phyloP scores from a whole-genome alignment of 495 filamentous ascomycete species.

The Neurospora sp. region DNA sequence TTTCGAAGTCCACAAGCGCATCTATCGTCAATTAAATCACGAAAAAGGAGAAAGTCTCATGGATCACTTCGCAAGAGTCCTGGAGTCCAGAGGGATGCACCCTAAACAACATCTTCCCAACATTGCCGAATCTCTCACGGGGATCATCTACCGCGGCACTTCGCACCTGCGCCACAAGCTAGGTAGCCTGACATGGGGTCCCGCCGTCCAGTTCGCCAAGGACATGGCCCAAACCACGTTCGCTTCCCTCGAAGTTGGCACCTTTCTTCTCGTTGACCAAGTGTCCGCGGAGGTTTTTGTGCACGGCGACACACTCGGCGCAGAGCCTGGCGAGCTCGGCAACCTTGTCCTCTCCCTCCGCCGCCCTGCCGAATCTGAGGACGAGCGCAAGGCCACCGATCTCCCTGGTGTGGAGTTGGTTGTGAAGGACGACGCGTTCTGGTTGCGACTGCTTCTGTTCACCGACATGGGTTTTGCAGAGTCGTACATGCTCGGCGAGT shows the following conservation, averaged over 20 bases:
- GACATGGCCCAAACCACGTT: slow-evolving; percentile 30
- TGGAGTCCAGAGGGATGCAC: neutral
- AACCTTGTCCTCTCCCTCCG: neutral
- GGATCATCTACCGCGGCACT: slow-evolving; percentile 9
- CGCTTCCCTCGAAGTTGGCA: slow-evolving; percentile 31
- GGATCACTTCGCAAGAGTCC: neutral
- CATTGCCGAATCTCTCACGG: neutral
- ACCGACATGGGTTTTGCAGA: slow-evolving; percentile 69
- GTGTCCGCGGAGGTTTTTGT: slow-evolving; percentile 18
- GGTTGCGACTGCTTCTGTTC: slow-evolving; percentile 53
- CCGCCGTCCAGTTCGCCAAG: slow-evolving; percentile 28
- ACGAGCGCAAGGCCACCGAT: slow-evolving; percentile 11
- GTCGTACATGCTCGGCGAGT: slow-evolving; percentile 60
- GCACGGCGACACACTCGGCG: slow-evolving; percentile 19
- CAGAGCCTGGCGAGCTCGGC: slow-evolving; percentile 5
- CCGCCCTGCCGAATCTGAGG: slow-evolving; percentile 1
- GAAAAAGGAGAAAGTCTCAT: neutral
- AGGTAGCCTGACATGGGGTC: slow-evolving; percentile 29
- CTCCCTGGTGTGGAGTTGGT: slow-evolving; percentile 34
- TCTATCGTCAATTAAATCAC: neutral
- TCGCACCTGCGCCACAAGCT: slow-evolving; percentile 26
- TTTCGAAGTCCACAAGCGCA: neutral
- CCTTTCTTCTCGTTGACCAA: slow-evolving; percentile 32
- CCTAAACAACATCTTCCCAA: neutral
- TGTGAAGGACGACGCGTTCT: slow-evolving; percentile 53